Base-by-base conservation (phyloP, 768 basidiomycete species). In the Leccinum ochraceum region DNA sequence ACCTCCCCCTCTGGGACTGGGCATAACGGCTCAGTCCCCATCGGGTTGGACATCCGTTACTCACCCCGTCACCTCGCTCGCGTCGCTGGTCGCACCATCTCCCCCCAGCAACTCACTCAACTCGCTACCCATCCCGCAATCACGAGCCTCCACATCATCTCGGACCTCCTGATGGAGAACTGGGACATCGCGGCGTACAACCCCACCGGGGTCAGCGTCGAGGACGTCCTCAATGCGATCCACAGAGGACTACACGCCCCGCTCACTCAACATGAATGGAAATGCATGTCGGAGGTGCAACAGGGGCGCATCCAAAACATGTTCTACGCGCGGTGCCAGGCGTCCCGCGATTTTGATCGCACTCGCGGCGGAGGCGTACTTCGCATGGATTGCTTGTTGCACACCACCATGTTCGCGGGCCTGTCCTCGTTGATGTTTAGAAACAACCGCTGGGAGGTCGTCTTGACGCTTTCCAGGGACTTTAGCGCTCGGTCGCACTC, bases 1-100 rank as follows among this genome's bases (percentile, higher is more conserved):
- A 34, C 44, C 7, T 54, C 64, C 8, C 32, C 59, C 32, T 49
- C 62, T 9, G 66, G 69, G 20, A 58, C 65, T 3, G 59, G 53
- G 10, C 13, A 60, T 58, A 51, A 30, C 17, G 57, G 14, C 28
- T 62, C 60, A n/a, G 60, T 66, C 53, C 69, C 67, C 10, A 59
- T 85, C 39, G 60, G 78, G 16, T 86, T 85, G 85, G 84, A 86
- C 66, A 49, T 83, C 49, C 80, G 83, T 39, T 71, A 76, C 56
- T 32, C 74, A n/a, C 82, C 83, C 9, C 70, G 9, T 59, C 73
- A 44, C 28, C 28, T 54, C 4, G 72, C 67, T 51, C 56, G 60
- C 58, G 42, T 71, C 3, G 54, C 59, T 4, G 63, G 58, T 6
- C 56, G 56, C 6, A 11, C 32, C 16, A 48, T 62, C 4, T 61